These are phyloP conservation scores for Yamadazyma dushanensis DNA, from an alignment of 1,139 yeast species.

Conservation along the genomic window DNA sequence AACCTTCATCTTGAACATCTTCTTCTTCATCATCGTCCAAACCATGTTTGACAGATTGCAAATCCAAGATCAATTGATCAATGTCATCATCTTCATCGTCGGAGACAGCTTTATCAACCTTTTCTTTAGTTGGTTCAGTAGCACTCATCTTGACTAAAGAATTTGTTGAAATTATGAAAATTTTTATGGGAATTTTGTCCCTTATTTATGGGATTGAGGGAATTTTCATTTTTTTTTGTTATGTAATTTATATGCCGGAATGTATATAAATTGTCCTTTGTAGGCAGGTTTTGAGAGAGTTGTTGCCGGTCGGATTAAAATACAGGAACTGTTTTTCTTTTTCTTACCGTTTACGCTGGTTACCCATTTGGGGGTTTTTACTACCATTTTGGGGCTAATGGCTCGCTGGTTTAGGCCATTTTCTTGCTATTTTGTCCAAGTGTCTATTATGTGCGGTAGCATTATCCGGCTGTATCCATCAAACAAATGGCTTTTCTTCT, in stretches of 20 bases:
- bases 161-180: slow-evolving; percentile 1
- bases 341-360: slow-evolving; percentile 2
- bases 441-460: no score
- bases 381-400: neutral
- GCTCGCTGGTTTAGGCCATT: neutral
- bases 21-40: slow-evolving; percentile 48
- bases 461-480: no score
- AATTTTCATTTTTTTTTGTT: neutral
- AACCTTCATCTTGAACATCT: slow-evolving; percentile 49
- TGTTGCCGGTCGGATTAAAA: slow-evolving; percentile 1
- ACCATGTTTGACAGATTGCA: slow-evolving; percentile 69
- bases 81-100: slow-evolving; percentile 81
- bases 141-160: slow-evolving; percentile 34
- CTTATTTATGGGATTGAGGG: slow-evolving; percentile 2
- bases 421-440: no score
- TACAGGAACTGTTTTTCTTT: neutral
- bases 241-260: neutral
- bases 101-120: slow-evolving; percentile 48
- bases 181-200: slow-evolving; percentile 3
- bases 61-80: slow-evolving; percentile 84
- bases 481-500: no score
- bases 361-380: neutral
- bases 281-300: slow-evolving; percentile 1
- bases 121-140: slow-evolving; percentile 52
- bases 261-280: slow-evolving; percentile 2